These are phyloP conservation scores for Bipolaris sorokiniana DNA, from an alignment of 2,329 filamentous ascomycete species.

Conservation along the genomic window DNA sequence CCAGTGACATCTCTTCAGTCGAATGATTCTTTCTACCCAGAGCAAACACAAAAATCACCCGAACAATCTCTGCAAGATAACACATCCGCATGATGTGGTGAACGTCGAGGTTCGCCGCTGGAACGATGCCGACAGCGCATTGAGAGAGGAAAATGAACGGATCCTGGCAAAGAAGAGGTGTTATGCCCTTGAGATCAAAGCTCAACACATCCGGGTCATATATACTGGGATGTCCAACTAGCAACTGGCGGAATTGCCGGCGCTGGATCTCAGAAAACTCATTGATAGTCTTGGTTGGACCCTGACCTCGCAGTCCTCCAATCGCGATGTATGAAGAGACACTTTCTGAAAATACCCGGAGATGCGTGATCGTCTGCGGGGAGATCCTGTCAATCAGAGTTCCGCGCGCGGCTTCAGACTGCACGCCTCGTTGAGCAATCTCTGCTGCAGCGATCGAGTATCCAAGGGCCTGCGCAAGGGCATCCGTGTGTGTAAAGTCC, in stretches of 20 bases:
- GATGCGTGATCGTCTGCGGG: constrained; percentile 80
- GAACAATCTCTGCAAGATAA: constrained; percentile 89
- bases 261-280: constrained; percentile 74
- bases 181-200: constrained; percentile 53
- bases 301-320: constrained; percentile 68
- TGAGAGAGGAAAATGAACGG: constrained; percentile 83
- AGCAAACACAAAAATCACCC: constrained; percentile 68
- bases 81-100: constrained; percentile 82
- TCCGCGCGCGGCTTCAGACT: constrained; percentile 69
- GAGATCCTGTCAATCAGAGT: constrained; percentile 85
- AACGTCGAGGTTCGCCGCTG: constrained; percentile 73
- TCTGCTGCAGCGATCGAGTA: constrained; percentile 88
- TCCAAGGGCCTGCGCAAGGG: constrained; percentile 71
- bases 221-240: constrained; percentile 62
- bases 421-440: constrained; percentile 87
- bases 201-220: constrained; percentile 45
- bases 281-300: constrained; percentile 65
- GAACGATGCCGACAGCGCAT: constrained; percentile 71
- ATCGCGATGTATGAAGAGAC: constrained; percentile 83
- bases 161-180: constrained; percentile 70
- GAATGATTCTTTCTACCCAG: constrained; percentile 17
- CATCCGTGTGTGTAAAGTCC: constrained; percentile 61
- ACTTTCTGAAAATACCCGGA: constrained; percentile 88
- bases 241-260: constrained; percentile 76
- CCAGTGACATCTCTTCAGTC: constrained; percentile 5